Conservation (phyloP, 805 yeast genomes). For the Tetrapisispora pingtungensis region DNA sequence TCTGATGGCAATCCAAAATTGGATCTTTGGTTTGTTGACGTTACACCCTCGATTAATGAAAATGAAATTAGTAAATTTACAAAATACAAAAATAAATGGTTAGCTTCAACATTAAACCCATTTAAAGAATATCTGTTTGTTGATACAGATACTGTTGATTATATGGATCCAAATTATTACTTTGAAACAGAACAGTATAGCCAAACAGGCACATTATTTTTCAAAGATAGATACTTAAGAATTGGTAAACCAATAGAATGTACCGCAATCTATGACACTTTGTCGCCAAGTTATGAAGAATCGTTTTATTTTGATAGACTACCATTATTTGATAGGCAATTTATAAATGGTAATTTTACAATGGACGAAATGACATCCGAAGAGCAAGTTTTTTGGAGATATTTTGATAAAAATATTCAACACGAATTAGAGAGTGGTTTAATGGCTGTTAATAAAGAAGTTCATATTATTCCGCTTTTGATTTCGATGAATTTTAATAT, state of each 20-base stretch:
- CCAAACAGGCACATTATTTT: slow-evolving; percentile 12
- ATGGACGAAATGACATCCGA: slow-evolving; percentile 16
- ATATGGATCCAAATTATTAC: slow-evolving; percentile 31
- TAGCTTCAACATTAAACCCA: slow-evolving; percentile 39
- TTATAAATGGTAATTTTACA: slow-evolving; percentile 5
- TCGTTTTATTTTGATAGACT: slow-evolving; percentile 29
- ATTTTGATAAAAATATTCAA: slow-evolving; percentile 34
- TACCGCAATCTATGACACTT: slow-evolving; percentile 36
- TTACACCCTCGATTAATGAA: slow-evolving; percentile 16
- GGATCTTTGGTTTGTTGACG: slow-evolving; percentile 31
- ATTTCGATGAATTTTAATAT: slow-evolving; percentile 37
- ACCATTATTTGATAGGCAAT: slow-evolving; percentile 6
- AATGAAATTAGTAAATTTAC: slow-evolving; percentile 20
- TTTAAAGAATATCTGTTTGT: slow-evolving; percentile 40
- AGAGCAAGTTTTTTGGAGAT: slow-evolving; percentile 30
- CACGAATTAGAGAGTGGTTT: slow-evolving; percentile 43
- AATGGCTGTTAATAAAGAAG: slow-evolving; percentile 30
- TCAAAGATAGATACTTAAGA: slow-evolving; percentile 4
- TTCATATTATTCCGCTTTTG: slow-evolving; percentile 42
- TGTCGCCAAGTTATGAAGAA: slow-evolving; percentile 39
- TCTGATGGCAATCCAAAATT: neutral
- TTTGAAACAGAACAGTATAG: slow-evolving; percentile 13
- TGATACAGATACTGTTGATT: slow-evolving; percentile 43
- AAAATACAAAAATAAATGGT: slow-evolving; percentile 30
- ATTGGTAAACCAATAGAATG: slow-evolving; percentile 22